These are phyloP conservation scores for Cydonia oblonga DNA, from an alignment of 331 rosid species.

Conservation along the genomic window DNA sequence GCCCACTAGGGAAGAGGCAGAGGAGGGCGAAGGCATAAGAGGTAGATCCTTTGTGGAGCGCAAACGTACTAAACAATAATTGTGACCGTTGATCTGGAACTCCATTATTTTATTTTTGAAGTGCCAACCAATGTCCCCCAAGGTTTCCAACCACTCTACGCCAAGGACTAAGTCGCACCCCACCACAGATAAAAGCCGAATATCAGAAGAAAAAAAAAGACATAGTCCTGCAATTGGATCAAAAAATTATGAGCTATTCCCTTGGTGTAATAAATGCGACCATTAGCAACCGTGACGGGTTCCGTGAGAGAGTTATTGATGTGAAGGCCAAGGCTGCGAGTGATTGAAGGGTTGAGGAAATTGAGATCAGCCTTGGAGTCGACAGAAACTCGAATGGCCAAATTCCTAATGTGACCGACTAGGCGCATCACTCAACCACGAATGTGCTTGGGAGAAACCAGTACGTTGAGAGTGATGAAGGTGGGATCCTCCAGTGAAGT, in stretches of 20 bases:
- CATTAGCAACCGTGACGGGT: too few relatives aligned
- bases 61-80: accelerated
- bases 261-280: background rate
- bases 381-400: too few relatives aligned
- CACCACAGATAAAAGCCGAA: background rate
- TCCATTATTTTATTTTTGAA: background rate
- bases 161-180: background rate
- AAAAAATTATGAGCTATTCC: background rate
- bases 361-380: too few relatives aligned
- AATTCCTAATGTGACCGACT: too few relatives aligned
- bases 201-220: background rate
- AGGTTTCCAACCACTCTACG: background rate
- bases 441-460: too few relatives aligned
- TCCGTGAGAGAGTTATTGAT: too few relatives aligned
- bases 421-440: too few relatives aligned
- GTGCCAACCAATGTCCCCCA: background rate
- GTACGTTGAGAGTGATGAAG: too few relatives aligned
- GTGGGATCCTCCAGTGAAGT: too few relatives aligned
- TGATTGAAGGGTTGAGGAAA: too few relatives aligned
- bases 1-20: accelerated
- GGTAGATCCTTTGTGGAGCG: too few relatives aligned
- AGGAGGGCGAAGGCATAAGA: accelerated
- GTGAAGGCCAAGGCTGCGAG: too few relatives aligned
- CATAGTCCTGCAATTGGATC: background rate
- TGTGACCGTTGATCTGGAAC: accelerated